Base-by-base conservation (phyloP, 2,329 filamentous ascomycete genomes). In the Zopfia rhizophila region DNA sequence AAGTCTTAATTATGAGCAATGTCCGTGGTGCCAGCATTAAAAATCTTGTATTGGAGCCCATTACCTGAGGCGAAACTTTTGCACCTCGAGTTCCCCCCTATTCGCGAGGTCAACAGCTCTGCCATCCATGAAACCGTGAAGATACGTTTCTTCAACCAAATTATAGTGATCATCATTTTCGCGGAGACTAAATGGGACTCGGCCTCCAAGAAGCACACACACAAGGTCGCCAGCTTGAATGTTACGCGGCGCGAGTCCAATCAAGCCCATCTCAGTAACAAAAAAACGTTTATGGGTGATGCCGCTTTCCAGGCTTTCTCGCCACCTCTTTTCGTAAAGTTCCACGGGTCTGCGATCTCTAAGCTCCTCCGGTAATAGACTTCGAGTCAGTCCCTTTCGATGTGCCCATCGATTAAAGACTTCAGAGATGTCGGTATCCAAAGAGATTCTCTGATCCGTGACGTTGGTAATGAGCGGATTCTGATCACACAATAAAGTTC, bases 81-180 rank as follows among this genome's bases (percentile, higher is more conserved):
- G 12, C 19, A 12, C 12, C 6, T n/a, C 14, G 8, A 37, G 33
- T 4, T 7, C 33, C 12, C 33, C 33, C 24, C 21, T 3, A 19
- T 22, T 22, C 33, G 19, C 19, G 7, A 37, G 21, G 8, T 21
- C 33, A 19, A 37, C 21, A 4, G 33, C 33, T 19, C 24, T n/a
- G 11, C 33, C 33, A 22, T 37, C 33, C 33, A 37, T 37, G 12
- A 37, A 37, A 7, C 33, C 33, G 12, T 37, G 33, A 22, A 37
- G 33, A 37, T 37, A 37, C 17, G 33, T 37, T n/a, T 37, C 33
- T 12, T 37, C 33, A 8, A 37, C 33, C 19, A 31, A 31, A 12
- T 10, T 31, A 23, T 17, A 39, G 23, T 17, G 29, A 7, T 39
- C 36, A 8, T 18, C 16, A 4, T 27, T 11, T 17, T 39, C 29